A percentile compares a stretch with the other conserved stretches of the same genome.
These are phyloP conservation scores for Pueraria montana DNA, from an alignment of 306 rosid species.

Conservation along the genomic window DNA sequence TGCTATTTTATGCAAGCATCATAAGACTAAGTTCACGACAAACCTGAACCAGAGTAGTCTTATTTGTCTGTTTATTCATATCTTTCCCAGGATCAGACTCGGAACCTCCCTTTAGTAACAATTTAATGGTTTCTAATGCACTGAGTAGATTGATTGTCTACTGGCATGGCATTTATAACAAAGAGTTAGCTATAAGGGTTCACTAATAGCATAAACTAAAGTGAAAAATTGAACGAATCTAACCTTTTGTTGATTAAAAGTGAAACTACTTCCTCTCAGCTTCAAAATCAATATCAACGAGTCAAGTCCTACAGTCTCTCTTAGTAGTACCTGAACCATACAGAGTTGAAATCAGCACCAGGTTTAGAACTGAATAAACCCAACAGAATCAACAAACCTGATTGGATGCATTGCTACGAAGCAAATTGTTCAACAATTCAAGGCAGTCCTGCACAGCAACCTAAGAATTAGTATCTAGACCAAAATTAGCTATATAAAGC, in stretches of 20 bases:
- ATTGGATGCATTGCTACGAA: constrained; percentile 74
- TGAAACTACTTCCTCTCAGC: constrained; percentile 72
- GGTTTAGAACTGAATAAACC: constrained; percentile 26
- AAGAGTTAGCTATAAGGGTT: constrained; percentile 52
- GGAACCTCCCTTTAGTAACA: constrained; percentile 72
- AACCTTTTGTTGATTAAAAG: constrained; percentile 91
- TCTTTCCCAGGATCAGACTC: constrained; percentile 82
- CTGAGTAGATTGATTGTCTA: constrained; percentile 90
- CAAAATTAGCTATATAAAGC: neutral
- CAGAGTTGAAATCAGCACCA: constrained; percentile 29
- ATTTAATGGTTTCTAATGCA: constrained; percentile 75
- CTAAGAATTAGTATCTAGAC: constrained; percentile 49
- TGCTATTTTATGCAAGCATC: constrained; percentile 44
- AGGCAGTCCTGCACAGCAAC: constrained; percentile 76
- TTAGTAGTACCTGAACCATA: constrained; percentile 69
- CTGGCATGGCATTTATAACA: constrained; percentile 75
- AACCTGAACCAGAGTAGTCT: constrained; percentile 83
- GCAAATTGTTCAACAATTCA: constrained; percentile 80
- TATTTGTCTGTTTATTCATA: constrained; percentile 75
- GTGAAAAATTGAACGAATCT: constrained; percentile 52
- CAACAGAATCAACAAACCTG: constrained; percentile 66
- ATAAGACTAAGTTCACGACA: constrained; percentile 26
- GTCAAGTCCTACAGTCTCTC: constrained; percentile 90
- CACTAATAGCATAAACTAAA: constrained; percentile 34
- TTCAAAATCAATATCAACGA: constrained; percentile 75